phyloP scores from a whole-genome alignment of 1,284 basidiomycete species.

The Pisolithus thermaeus region DNA sequence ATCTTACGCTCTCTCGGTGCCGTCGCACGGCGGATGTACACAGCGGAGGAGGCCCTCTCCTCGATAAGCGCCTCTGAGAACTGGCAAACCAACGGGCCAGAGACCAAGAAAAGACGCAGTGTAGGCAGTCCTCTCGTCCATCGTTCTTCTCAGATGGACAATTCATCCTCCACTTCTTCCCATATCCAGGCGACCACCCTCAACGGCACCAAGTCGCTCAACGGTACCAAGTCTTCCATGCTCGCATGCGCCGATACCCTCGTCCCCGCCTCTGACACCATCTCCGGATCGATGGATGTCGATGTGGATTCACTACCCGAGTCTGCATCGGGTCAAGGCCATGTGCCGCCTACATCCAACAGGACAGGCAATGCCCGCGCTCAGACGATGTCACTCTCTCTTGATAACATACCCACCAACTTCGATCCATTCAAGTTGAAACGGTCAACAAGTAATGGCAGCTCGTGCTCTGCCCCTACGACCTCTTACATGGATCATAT shows the following conservation, averaged over 20 bases:
- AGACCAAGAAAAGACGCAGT: constrained; percentile 46
- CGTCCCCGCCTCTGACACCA: not conserved
- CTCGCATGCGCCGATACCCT: constrained; percentile 9
- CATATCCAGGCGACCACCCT: constrained; percentile 22
- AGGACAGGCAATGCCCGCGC: constrained; percentile 25
- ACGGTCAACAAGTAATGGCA: constrained; percentile 19
- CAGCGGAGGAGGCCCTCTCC: constrained; percentile 47
- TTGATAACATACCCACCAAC: constrained; percentile 38
- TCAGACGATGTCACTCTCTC: constrained; percentile 33
- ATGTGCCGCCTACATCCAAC: constrained; percentile 9
- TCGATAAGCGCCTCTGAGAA: constrained; percentile 35
- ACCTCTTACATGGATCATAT: constrained; percentile 36
- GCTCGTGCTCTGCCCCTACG: constrained; percentile 37
- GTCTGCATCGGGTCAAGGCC: constrained; percentile 26
- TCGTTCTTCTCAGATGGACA: constrained; percentile 24
- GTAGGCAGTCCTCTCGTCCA: constrained; percentile 38
- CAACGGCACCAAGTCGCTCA: constrained; percentile 14
- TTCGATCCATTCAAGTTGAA: constrained; percentile 30
- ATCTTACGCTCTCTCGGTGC: constrained; percentile 52
- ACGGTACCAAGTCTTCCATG: constrained; percentile 14
- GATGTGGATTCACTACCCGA: constrained; percentile 26
- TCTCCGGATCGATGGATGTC: constrained; percentile 18
- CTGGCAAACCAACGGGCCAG: constrained; percentile 32
- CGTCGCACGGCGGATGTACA: constrained; percentile 54
- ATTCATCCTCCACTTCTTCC: constrained; percentile 6